Evolutionary conservation across 495 filamentous ascomycete genomes (phyloP), one percentile per base, ranked within the genome.

Genomic region (Lichenothelia convexa): DNA sequence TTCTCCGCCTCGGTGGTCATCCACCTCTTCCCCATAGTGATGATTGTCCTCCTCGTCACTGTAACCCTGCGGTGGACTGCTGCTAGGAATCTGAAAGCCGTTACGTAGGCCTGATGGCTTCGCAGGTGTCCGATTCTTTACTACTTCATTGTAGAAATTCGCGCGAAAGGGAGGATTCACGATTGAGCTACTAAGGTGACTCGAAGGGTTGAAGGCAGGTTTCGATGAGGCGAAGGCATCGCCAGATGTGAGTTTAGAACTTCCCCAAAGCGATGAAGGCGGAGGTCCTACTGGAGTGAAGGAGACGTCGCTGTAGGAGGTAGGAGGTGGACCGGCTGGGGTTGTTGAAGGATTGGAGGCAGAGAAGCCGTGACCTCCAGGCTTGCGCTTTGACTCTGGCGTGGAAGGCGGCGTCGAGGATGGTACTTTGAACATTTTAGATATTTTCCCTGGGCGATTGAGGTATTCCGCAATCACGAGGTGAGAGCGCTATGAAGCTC

Each of bases 261-360:
- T 78, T 21, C 73, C 73, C 35, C 79, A 66, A 38, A 70, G 54
- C 7, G 67, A 73, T 17, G 70, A 67, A 15, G 80, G 78, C 18
- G 61, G 58, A 5, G 65, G 70, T 21, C 75, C 79, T 40, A 67
- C 70, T 8, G 82, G 80, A 19, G 78, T 82, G 53, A 83, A 83
- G 21, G 80, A 83, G 16, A 63, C 61, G 7, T 66, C 57, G 23
- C 69, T 45, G 16, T 34, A 70, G 2, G 71, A 30, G 17, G 47
- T 73, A 17, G 80, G 80, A 11, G 83, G 82, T 32, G 68, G 72
- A 7, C 73, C 80, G 18, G 74, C 71, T 30, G 84, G 83, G 16
- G 83, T 87, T 1, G 78, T 86, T 0, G 84, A 85, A 21, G 72
- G 64, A 48, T n/a, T n/a, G n/a, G n/a, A n/a, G n/a, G n/a, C n/a